Percentiles rank a stretch among this genome's conserved stretches.
phyloP scores from a whole-genome alignment of 257 asterid genomes.

The Solanum virginianum region DNA sequence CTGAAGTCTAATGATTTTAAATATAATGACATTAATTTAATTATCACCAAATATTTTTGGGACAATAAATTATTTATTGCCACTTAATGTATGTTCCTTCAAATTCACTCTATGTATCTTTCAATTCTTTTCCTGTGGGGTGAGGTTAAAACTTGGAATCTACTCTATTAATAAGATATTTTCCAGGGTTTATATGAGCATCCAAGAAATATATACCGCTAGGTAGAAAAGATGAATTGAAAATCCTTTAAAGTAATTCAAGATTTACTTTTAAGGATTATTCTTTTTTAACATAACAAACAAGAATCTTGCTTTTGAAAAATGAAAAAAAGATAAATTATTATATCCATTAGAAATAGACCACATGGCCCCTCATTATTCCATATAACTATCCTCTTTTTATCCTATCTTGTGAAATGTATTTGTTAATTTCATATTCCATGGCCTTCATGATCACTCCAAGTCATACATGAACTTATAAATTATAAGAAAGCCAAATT shows the following conservation, averaged over 20 bases:
- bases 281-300: background rate
- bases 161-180: background rate
- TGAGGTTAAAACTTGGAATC: background rate
- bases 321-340: background rate
- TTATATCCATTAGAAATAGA: background rate
- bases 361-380: background rate
- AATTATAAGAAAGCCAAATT: background rate
- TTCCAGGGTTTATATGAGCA: background rate
- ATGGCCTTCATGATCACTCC: background rate
- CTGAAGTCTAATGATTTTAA: rapidly evolving
- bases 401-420: background rate
- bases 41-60: too few species aligned
- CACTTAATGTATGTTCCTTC: background rate
- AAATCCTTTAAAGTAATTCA: background rate
- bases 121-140: background rate
- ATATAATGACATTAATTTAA: too few species aligned
- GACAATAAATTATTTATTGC: too few species aligned
- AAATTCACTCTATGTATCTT: too few species aligned
- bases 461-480: background rate
- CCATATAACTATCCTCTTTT: background rate
- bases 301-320: background rate
- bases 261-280: background rate
- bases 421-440: background rate
- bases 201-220: background rate
- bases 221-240: background rate